phyloP scores from a whole-genome alignment of 805 yeast genomes.

The Millerozyma acaciae region DNA sequence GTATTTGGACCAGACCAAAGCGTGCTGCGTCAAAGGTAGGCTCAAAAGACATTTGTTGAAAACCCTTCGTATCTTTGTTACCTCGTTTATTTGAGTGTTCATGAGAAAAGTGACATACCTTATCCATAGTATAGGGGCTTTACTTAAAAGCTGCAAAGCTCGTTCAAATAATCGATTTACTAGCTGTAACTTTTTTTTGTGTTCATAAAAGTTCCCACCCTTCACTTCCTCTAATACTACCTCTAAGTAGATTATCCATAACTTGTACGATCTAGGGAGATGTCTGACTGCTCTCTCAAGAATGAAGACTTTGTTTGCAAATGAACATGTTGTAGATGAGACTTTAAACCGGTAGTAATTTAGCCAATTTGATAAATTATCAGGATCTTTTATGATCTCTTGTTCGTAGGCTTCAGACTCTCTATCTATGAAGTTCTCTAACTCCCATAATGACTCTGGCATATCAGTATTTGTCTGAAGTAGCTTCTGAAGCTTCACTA shows the following conservation, averaged over 20 bases:
- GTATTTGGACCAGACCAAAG: constrained; percentile 39
- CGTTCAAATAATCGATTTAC: constrained; percentile 46
- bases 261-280: constrained; percentile 43
- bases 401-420: constrained; percentile 36
- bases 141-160: constrained; percentile 39
- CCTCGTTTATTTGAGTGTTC: constrained; percentile 22
- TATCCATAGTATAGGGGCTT: constrained; percentile 51
- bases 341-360: constrained; percentile 38
- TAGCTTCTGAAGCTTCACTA: not conserved
- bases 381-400: constrained; percentile 29
- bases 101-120: constrained; percentile 44
- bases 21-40: constrained; percentile 51
- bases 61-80: constrained; percentile 36
- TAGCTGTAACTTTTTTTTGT: constrained; percentile 25
- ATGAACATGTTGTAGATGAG: constrained; percentile 11
- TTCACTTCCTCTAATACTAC: constrained; percentile 30
- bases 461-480: not conserved
- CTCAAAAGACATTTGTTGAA: constrained; percentile 49
- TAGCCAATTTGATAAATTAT: constrained; percentile 41
- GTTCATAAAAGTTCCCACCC: constrained; percentile 22
- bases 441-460: constrained; percentile 8
- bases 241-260: constrained; percentile 53
- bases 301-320: constrained; percentile 42
- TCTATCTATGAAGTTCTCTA: constrained; percentile 13
- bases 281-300: constrained; percentile 48